phyloP scores from a whole-genome alignment of 306 rosid species.

The Vigna trinervia region DNA sequence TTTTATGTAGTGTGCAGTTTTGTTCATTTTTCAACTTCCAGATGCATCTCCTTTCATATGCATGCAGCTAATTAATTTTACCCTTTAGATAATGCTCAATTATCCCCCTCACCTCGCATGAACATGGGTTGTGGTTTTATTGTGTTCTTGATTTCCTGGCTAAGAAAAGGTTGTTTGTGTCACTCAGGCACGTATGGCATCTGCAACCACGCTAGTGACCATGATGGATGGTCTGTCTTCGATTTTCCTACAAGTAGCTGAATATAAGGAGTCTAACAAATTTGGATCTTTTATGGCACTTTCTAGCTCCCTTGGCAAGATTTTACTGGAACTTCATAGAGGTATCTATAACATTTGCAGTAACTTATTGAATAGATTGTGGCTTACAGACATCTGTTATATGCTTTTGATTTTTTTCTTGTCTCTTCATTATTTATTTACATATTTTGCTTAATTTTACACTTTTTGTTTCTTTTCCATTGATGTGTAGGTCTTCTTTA shows the following conservation, averaged over 20 bases:
- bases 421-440: constrained; percentile 15
- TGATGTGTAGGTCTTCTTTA: constrained; percentile 72
- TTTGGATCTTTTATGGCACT: constrained; percentile 91
- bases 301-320: constrained; percentile 89
- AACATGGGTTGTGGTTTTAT: neutral
- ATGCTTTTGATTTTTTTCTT: neutral
- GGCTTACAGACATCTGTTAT: neutral
- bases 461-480: constrained; percentile 25
- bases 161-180: constrained; percentile 47
- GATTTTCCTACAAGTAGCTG: constrained; percentile 86
- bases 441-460: neutral
- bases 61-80: neutral
- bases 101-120: neutral
- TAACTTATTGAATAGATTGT: constrained; percentile 25
- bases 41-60: neutral
- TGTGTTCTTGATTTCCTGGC: constrained; percentile 5
- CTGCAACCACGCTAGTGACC: constrained; percentile 74
- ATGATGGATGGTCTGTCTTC: constrained; percentile 88
- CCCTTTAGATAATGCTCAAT: neutral
- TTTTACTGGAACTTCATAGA: constrained; percentile 87
- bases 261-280: constrained; percentile 79
- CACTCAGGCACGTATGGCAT: constrained; percentile 73
- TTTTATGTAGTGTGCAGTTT: neutral
- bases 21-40: neutral
- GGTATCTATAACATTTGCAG: constrained; percentile 53